Conservation (phyloP, 305 asterid species). For the Andrographis paniculata region DNA sequence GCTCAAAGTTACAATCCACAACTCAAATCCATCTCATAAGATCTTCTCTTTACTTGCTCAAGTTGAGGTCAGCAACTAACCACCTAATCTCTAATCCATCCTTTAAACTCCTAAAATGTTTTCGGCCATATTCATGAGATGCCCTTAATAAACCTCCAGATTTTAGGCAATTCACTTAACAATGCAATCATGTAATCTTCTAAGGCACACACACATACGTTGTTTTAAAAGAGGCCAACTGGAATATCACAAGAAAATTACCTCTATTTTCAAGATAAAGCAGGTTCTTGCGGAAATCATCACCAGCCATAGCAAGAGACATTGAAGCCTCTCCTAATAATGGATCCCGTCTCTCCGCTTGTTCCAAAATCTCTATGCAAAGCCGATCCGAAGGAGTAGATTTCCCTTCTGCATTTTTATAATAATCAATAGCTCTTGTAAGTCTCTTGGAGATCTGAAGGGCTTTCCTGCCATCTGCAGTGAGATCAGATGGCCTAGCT, state of each 20-base stretch:
- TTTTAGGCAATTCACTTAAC: too few relatives aligned
- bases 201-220: too few relatives aligned
- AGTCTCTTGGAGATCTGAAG: conserved; percentile 87
- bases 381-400: conserved; percentile 73
- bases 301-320: conserved; percentile 96
- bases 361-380: conserved; percentile 92
- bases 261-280: conserved; percentile 95
- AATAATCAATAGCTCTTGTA: conserved; percentile 65
- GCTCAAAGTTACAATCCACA: too few relatives aligned
- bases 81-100: too few relatives aligned
- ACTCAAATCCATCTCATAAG: too few relatives aligned
- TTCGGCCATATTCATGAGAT: too few relatives aligned
- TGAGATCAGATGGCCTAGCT: conserved; percentile 87
- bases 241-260: conserved; percentile 18
- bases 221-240: conserved; percentile 2
- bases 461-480: conserved; percentile 86
- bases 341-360: conserved; percentile 89
- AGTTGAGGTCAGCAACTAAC: too few relatives aligned
- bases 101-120: too few relatives aligned
- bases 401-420: conserved; percentile 48
- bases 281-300: conserved; percentile 66
- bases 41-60: too few relatives aligned
- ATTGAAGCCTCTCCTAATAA: conserved; percentile 83
- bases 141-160: too few relatives aligned
- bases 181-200: too few relatives aligned